phyloP scores from a whole-genome alignment of 1,284 basidiomycete genomes.

The Earliella scabrosa region DNA sequence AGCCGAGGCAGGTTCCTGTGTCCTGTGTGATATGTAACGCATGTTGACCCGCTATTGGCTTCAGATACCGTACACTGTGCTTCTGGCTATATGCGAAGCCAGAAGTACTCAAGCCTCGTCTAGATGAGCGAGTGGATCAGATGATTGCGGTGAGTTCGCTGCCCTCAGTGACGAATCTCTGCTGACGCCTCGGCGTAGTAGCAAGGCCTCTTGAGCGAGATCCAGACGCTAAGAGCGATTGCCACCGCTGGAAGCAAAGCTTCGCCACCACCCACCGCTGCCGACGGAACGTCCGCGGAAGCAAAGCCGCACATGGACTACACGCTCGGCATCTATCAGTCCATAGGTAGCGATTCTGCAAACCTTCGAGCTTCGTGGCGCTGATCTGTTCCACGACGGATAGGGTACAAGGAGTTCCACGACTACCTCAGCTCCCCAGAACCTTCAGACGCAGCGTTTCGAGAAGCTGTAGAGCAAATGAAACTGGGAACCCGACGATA shows the following conservation, averaged over 20 bases:
- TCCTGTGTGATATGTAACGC: neutral
- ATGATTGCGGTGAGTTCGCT: slow-evolving; percentile 77
- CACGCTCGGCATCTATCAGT: slow-evolving; percentile 90
- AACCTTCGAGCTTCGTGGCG: neutral
- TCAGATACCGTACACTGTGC: slow-evolving; percentile 82
- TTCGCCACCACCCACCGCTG: neutral
- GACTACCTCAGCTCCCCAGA: slow-evolving; percentile 55
- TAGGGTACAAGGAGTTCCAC: slow-evolving; percentile 92
- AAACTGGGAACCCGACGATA: slow-evolving; percentile 91
- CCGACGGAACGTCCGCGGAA: neutral
- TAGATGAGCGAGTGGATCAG: slow-evolving; percentile 83
- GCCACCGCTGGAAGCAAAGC: slow-evolving; percentile 25
- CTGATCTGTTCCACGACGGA: neutral
- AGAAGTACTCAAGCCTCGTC: slow-evolving; percentile 62
- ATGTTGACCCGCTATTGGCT: neutral
- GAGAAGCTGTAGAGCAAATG: slow-evolving; percentile 75
- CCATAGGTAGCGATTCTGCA: slow-evolving; percentile 73
- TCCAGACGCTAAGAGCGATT: slow-evolving; percentile 55
- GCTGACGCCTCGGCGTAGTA: slow-evolving; percentile 35
- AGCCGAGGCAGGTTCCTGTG: slow-evolving; percentile 51
- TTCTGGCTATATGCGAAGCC: slow-evolving; percentile 93
- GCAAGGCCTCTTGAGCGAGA: slow-evolving; percentile 88
- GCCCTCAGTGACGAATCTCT: slow-evolving; percentile 1
- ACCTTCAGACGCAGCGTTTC: slow-evolving; percentile 51
- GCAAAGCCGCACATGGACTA: slow-evolving; percentile 49